Evolutionary conservation across 371 early-diverging fungal genomes (phyloP), one percentile per base, ranked within the genome.

Genomic region (Rhizopus arrhizus): DNA sequence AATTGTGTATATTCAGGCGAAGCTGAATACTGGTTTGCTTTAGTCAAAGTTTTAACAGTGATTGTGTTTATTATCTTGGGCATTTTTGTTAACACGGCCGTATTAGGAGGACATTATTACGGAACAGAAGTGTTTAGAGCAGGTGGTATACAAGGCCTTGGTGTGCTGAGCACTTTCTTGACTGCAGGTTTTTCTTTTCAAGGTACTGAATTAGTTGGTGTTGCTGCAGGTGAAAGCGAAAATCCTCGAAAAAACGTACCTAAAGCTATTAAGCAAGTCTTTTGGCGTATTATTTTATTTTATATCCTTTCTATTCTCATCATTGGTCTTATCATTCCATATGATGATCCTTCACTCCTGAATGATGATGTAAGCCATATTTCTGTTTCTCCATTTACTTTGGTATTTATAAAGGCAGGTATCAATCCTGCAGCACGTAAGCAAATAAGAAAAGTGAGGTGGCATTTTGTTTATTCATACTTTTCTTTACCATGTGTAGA

Each of bases 131-230:
- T 56, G 8, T 70, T 66, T 38, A 56, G 43, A 15, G 13, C 15
- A 9, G 71, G 71, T 9, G 66, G 64, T 28, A 41, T 70, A 4
- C 63, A 58, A 61, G 66, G 61, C 33, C 28, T 50, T 15, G 71
- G 71, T 34, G 52, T 66, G 2, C 34, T 70, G 5, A 70, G 47
- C 64, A 82, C 63, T 11, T 88, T 92, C 67, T 70, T 91, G 54
- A 80, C 88, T 31, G 92, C 95, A 7, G 90, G 89, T 34, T 94
- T 90, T 69, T 83, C 88, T 5, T 92, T 92, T 78, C 91, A 91
- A 59, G 95, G 95, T 15, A 89, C 91, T 0, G 91, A 84, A 63
- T 56, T 84, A 59, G 81, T 90, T 32, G 89, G 89, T 61, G 79
- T 89, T 36, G 85, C 90, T 22, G 87, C 86, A 3, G 89, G 87